These are phyloP conservation scores for Salvia miltiorrhiza DNA, from an alignment of 257 asterid species.

Conservation along the genomic window DNA sequence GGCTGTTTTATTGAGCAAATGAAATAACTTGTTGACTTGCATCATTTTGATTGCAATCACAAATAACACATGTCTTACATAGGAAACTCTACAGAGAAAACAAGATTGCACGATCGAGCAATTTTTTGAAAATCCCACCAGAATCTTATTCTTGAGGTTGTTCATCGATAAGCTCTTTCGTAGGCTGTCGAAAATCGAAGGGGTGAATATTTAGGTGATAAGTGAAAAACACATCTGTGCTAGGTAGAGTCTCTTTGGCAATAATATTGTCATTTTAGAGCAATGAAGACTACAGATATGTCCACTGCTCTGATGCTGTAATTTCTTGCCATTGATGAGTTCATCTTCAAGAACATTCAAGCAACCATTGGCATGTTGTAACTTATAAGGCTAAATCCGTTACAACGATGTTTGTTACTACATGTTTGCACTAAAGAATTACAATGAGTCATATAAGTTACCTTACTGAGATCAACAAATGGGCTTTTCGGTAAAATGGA, in stretches of 20 bases:
- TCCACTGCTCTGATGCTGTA: no score
- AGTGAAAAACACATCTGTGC: background rate
- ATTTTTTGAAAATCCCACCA: background rate
- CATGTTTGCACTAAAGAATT: no score
- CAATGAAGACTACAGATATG: no score
- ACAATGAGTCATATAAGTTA: no score
- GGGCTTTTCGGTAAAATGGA: no score
- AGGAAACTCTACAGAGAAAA: background rate
- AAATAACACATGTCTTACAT: no score
- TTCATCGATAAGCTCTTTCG: background rate
- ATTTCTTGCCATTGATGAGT: no score
- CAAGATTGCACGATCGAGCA: background rate
- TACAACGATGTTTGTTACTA: no score
- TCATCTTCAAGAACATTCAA: no score
- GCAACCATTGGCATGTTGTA: no score
- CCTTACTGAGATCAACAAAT: no score
- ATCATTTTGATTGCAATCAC: background rate
- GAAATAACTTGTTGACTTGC: background rate
- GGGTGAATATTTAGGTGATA: background rate
- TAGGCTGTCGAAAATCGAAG: background rate
- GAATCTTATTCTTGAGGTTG: background rate
- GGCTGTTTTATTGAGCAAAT: background rate
- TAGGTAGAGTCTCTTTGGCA: background rate
- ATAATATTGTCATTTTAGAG: slow-evolving; percentile 18
- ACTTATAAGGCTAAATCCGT: no score